Evolutionary conservation across 2,329 filamentous ascomycete genomes (phyloP).

Genomic region (Sclerotinia borealis): DNA sequence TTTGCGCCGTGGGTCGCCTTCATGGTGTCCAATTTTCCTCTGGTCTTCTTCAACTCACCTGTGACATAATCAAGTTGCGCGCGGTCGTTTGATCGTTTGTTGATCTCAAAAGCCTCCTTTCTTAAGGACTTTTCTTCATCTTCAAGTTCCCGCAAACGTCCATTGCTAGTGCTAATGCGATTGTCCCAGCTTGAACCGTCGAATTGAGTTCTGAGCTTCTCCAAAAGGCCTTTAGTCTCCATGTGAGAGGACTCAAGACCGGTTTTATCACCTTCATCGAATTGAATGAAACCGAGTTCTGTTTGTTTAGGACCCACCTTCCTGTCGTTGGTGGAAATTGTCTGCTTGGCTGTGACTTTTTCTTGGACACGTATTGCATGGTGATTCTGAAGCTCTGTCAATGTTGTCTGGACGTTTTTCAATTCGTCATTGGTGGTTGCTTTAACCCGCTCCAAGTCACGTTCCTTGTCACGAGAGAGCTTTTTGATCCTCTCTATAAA

Average conservation of each 20-base stretch:
- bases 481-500: conserved; percentile 76
- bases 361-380: conserved; percentile 68
- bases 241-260: conserved; percentile 67
- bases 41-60: conserved; percentile 69
- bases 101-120: conserved; percentile 77
- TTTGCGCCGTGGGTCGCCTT: conserved; percentile 66
- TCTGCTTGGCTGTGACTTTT: conserved; percentile 66
- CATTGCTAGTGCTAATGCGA: conserved; percentile 61
- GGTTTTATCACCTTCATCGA: conserved; percentile 81
- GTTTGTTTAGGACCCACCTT: conserved; percentile 61
- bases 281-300: conserved; percentile 64
- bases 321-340: conserved; percentile 67
- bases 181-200: conserved; percentile 62
- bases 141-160: conserved; percentile 62
- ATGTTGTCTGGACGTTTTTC: conserved; percentile 61
- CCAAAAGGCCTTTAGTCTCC: conserved; percentile 59
- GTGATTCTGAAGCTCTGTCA: conserved; percentile 69
- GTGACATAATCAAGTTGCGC: conserved; percentile 79
- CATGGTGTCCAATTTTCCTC: conserved; percentile 72
- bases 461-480: conserved; percentile 70
- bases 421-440: conserved; percentile 69
- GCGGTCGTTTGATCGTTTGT: conserved; percentile 71
- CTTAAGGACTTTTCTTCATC: conserved; percentile 65
- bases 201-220: conserved; percentile 56
- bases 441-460: conserved; percentile 67